Conservation (phyloP, 1,284 basidiomycete genomes). For the Cutaneotrichosporon dermatis region DNA sequence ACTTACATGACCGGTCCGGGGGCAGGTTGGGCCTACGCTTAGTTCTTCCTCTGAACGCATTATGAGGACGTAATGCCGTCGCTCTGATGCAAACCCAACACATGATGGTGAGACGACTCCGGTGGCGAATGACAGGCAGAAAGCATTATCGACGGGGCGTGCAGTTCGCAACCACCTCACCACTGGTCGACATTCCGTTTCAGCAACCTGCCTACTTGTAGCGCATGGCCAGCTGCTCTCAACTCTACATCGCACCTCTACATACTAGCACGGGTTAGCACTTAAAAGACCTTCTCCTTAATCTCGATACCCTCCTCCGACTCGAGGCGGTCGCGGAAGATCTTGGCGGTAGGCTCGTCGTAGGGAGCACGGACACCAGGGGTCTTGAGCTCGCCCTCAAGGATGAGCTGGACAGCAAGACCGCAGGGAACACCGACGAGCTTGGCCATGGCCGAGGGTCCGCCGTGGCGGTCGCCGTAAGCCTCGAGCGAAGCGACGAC, state of each 20-base stretch:
- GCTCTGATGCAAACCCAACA: background rate
- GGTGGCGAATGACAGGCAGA: background rate
- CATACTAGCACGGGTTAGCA: no score
- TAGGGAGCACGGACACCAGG: conserved; percentile 87
- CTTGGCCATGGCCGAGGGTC: conserved; percentile 89
- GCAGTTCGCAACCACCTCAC: no score
- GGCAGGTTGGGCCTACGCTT: no score
- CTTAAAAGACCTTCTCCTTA: conserved; percentile 58
- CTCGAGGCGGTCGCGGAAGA: conserved; percentile 71
- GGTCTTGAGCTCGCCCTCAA: conserved; percentile 64
- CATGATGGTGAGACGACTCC: background rate
- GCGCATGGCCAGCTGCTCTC: no score
- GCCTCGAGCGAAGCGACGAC: conserved; percentile 88
- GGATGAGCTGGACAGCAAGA: conserved; percentile 78
- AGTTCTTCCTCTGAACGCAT: no score
- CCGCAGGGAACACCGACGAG: conserved; percentile 92
- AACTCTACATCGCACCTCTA: no score
- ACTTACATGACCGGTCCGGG: no score
- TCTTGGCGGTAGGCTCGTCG: conserved; percentile 71
- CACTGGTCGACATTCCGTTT: no score
- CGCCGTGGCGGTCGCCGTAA: conserved; percentile 73
- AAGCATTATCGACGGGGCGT: no score
- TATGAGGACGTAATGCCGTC: background rate
- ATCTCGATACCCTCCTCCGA: conserved; percentile 72
- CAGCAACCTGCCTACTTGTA: no score